phyloP scores from a whole-genome alignment of 305 asterid genomes.

The Lippia alba region DNA sequence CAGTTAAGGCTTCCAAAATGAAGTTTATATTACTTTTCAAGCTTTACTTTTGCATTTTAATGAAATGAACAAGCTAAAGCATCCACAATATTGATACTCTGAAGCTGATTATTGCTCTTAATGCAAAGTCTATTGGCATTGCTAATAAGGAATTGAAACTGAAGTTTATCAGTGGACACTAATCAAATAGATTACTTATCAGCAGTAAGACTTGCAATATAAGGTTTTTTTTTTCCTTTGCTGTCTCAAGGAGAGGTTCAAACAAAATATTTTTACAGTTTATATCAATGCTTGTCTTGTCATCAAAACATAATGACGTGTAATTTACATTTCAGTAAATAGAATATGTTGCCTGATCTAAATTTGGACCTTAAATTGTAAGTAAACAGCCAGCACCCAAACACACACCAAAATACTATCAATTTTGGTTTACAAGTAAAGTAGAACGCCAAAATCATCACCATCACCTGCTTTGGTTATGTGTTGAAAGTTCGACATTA shows the following conservation, averaged over 20 bases:
- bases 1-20: conserved; percentile 62
- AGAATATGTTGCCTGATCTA: background rate
- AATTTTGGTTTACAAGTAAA: background rate
- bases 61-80: conserved; percentile 23
- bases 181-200: conserved; percentile 9
- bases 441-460: background rate
- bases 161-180: conserved; percentile 3
- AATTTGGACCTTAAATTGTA: background rate
- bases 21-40: conserved; percentile 9
- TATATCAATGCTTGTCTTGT: background rate
- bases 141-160: background rate
- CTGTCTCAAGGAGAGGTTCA: conserved; percentile 4
- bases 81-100: conserved; percentile 17
- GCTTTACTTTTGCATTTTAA: conserved; percentile 8
- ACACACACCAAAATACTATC: background rate
- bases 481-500: background rate
- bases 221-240: conserved; percentile 4
- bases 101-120: conserved; percentile 21
- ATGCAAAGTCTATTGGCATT: conserved; percentile 6
- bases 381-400: conserved; percentile 7
- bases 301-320: background rate
- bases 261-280: background rate
- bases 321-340: conserved; percentile 14
- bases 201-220: conserved; percentile 12
- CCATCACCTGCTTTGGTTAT: conserved; percentile 10